Base-by-base conservation (phyloP, 2,329 filamentous ascomycete species). In the Rutstroemia sp. region DNA sequence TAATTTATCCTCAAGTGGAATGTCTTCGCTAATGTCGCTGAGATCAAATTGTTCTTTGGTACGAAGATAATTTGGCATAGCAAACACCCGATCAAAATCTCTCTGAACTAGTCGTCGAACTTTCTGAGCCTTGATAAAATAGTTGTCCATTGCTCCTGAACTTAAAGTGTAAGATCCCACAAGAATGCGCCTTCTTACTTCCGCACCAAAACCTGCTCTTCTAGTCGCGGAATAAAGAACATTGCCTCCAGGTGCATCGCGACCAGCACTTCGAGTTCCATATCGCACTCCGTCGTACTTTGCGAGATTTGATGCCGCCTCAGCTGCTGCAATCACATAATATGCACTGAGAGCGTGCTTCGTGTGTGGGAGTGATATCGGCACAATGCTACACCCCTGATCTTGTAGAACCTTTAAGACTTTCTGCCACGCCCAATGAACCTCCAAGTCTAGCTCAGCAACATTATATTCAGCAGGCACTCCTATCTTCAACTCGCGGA, bases 201-300 rank as follows among this genome's bases (percentile, higher is more conserved):
- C 94, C 6, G 80, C 75, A 6, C 94, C 94, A 62, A 99, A 91
- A 0, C 86, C 85, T 37, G 76, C 71, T 14, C 85, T 87, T 56
- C 94, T 82, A 0, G 88, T 90, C 42, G 79, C 77, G 0, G 91
- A 83, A 70, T 94, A 97, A 1, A 95, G 76, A 0, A 84, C 79
- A 34, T 34, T 9, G n/a, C 80, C 78, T 8, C 79, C 78, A 10
- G 75, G 76, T 56, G 82, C 82, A 58, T 85, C 77, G 48, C 76
- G 78, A 8, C 67, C 55, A 9, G 69, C 51, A 25, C 27, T 53
- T 16, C 66, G 63, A 41, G 54, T 54, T 1, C 94, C 94, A 71
- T 95, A 99, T 10, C 94, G 87, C n/a, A 97, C 83, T 19, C 94
- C 94, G 66, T 99, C 95, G 71, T 96, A 99, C 70, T 95, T 96